Conservation (phyloP, 345 rosid genomes). For the Sonneratia caseolaris region DNA sequence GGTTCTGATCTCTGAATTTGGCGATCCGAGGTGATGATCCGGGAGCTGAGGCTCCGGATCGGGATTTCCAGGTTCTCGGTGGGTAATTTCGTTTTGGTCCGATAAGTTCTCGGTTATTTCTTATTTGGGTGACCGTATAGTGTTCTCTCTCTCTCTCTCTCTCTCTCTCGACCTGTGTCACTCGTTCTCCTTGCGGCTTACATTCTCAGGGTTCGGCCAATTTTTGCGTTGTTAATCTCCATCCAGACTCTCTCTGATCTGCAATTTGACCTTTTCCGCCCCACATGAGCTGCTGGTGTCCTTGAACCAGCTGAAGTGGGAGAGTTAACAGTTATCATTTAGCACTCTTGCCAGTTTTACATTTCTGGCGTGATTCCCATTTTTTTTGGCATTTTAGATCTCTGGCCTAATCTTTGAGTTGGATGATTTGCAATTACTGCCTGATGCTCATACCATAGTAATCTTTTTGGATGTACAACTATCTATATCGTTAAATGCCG, state of each 20-base stretch:
- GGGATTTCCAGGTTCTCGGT: not conserved
- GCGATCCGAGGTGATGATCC: not conserved
- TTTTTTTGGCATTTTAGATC: not conserved
- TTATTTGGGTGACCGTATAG: not conserved
- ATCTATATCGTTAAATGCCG: not conserved
- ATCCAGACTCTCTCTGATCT: not conserved
- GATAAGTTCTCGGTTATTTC: not conserved
- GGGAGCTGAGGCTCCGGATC: constrained; percentile 1
- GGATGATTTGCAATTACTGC: not conserved
- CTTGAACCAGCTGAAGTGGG: not conserved
- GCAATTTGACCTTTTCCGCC: not conserved
- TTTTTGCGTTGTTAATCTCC: not conserved
- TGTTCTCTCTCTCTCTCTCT: not conserved
- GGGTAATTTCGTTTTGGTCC: not conserved
- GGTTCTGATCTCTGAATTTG: not conserved
- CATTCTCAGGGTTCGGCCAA: not conserved
- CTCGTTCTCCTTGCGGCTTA: not conserved
- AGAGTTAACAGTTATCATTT: not conserved
- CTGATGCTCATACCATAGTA: not conserved
- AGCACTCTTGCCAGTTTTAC: not conserved
- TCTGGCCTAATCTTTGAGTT: not conserved
- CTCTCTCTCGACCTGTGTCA: not conserved
- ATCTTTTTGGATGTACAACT: not conserved
- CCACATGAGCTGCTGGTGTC: not conserved
- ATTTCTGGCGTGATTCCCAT: too few relatives aligned